Percentiles rank a stretch among this genome's conserved stretches.
phyloP scores from a whole-genome alignment of 2,329 filamentous ascomycete genomes.

The Aureobasidium mangrovei region DNA sequence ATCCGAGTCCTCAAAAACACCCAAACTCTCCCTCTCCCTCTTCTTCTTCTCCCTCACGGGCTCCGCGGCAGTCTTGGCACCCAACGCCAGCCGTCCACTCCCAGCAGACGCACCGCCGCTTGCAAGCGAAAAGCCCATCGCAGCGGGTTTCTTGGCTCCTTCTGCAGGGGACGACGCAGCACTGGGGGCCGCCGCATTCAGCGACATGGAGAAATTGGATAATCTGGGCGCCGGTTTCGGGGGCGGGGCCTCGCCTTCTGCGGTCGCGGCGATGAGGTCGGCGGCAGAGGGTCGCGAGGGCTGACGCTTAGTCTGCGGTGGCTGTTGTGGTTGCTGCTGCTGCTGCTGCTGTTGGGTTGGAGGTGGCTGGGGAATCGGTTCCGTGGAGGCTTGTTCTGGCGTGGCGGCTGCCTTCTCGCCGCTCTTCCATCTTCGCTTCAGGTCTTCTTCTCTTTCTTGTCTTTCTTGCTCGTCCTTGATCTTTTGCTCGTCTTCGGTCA shows the following conservation, averaged over 20 bases:
- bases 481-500: slow-evolving; percentile 35
- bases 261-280: slow-evolving; percentile 14
- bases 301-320: slow-evolving; percentile 33
- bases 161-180: background rate
- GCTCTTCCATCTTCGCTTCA: slow-evolving; percentile 44
- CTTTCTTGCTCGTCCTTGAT: slow-evolving; percentile 33
- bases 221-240: slow-evolving; percentile 19
- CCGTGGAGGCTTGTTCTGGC: slow-evolving; percentile 17
- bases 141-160: slow-evolving; percentile 16
- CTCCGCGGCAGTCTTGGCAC: slow-evolving; percentile 11
- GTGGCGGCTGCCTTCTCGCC: slow-evolving; percentile 25
- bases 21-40: slow-evolving; percentile 59
- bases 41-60: slow-evolving; percentile 35
- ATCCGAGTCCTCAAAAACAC: slow-evolving; percentile 81
- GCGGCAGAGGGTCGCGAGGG: slow-evolving; percentile 19
- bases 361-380: background rate
- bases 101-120: background rate
- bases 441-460: slow-evolving; percentile 25
- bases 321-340: slow-evolving; percentile 33
- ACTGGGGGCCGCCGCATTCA: slow-evolving; percentile 1
- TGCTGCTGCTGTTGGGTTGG: slow-evolving; percentile 25
- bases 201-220: slow-evolving; percentile 17
- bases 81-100: background rate
- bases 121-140: slow-evolving; percentile 22
- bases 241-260: slow-evolving; percentile 7